Percentiles rank a stretch among this genome's conserved stretches.
Conservation (phyloP, 306 rosid genomes). For the Quercus mongolica region DNA sequence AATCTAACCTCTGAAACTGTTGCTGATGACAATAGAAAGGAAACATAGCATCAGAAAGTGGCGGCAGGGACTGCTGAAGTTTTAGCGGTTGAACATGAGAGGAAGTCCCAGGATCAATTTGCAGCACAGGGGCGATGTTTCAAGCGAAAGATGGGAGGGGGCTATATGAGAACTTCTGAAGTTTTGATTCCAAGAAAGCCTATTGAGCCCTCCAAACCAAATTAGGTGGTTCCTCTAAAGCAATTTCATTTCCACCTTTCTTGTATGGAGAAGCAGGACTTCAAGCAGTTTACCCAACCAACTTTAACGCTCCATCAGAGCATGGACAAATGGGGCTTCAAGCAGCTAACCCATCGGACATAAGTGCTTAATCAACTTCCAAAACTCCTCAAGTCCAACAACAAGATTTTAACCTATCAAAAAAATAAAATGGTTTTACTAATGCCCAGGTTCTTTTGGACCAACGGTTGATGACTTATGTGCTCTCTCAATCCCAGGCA, state of each 20-base stretch:
- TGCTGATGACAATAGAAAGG: slow-evolving; percentile 37
- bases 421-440: slow-evolving; percentile 23
- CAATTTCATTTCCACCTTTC: slow-evolving; percentile 46
- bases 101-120: slow-evolving; percentile 25
- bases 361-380: too few species aligned
- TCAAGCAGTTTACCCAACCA: slow-evolving; percentile 50
- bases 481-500: slow-evolving; percentile 41
- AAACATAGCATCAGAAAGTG: slow-evolving; percentile 36
- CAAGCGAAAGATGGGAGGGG: slow-evolving; percentile 67
- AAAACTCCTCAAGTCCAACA: slow-evolving; percentile 1
- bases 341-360: slow-evolving; percentile 40
- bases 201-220: slow-evolving; percentile 45
- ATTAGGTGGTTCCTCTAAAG: slow-evolving; percentile 40
- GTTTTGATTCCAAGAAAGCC: slow-evolving; percentile 39
- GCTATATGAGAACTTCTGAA: slow-evolving; percentile 39
- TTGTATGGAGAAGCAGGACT: slow-evolving; percentile 44
- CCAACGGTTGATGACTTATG: slow-evolving; percentile 55
- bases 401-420: too few species aligned
- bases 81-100: slow-evolving; percentile 32
- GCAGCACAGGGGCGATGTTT: slow-evolving; percentile 48
- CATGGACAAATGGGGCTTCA: slow-evolving; percentile 48
- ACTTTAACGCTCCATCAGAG: slow-evolving; percentile 11
- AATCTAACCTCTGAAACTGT: slow-evolving; percentile 31
- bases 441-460: slow-evolving; percentile 77
- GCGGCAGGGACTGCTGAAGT: slow-evolving; percentile 32